Evolutionary conservation across 306 rosid genomes (phyloP).

Genomic region (Dalbergia oliveri): DNA sequence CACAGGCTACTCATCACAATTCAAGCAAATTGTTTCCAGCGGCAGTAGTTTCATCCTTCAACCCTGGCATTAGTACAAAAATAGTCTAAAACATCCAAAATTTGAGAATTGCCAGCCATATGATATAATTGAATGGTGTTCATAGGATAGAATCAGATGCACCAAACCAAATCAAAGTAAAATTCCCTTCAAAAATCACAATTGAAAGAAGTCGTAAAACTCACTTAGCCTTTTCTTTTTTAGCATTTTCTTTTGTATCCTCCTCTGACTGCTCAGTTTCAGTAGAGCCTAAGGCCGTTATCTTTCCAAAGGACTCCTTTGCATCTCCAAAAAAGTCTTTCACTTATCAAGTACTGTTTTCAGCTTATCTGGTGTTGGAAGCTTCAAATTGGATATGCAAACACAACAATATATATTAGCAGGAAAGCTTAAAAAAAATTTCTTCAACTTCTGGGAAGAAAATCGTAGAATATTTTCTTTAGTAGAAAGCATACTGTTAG

Average conservation of each 20-base stretch:
- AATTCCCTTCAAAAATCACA: constrained; percentile 20
- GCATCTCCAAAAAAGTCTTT: constrained; percentile 90
- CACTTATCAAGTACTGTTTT: constrained; percentile 81
- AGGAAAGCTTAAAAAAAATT: background rate
- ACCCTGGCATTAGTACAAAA: constrained; percentile 56
- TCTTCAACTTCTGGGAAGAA: too few relatives aligned
- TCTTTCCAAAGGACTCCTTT: constrained; percentile 86
- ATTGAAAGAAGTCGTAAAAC: constrained; percentile 44
- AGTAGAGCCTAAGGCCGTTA: constrained; percentile 58
- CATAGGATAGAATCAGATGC: constrained; percentile 12
- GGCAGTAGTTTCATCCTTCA: constrained; percentile 49
- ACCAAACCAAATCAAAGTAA: background rate
- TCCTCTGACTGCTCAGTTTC: constrained; percentile 60
- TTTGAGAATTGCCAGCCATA: background rate
- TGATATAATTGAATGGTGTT: background rate
- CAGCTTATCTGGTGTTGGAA: constrained; percentile 85
- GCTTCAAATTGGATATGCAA: constrained; percentile 62
- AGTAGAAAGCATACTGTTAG: constrained; percentile 9
- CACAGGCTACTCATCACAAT: constrained; percentile 44
- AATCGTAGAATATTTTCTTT: too few relatives aligned
- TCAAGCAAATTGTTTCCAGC: constrained; percentile 42
- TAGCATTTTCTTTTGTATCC: constrained; percentile 53
- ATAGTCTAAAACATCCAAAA: constrained; percentile 21
- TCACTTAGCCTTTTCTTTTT: constrained; percentile 74
- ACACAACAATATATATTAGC: constrained; percentile 36